phyloP scores from a whole-genome alignment of 1,284 basidiomycete species.

The Cutaneotrichosporon mucoides region DNA sequence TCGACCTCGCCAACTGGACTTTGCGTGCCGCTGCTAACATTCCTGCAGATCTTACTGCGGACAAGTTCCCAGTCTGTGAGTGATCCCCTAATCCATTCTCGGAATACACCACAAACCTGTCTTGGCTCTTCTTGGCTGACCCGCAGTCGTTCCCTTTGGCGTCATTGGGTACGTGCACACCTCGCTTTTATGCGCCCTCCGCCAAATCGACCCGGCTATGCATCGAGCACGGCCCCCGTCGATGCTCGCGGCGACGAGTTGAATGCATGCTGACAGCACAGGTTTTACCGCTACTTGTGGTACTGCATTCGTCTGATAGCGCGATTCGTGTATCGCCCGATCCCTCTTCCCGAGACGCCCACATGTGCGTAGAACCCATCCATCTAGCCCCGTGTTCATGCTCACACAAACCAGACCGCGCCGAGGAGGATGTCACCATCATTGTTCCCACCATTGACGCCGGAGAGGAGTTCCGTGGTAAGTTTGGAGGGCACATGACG shows the following conservation, averaged over 20 bases:
- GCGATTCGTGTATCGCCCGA: slow-evolving; percentile 69
- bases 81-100: slow-evolving; percentile 20
- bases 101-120: not conserved
- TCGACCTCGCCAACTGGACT: not conserved
- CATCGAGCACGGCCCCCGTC: too few relatives aligned
- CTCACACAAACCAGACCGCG: slow-evolving; percentile 37
- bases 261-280: slow-evolving; percentile 11
- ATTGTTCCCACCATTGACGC: slow-evolving; percentile 93
- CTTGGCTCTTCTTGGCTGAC: not conserved
- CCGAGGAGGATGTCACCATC: slow-evolving; percentile 86
- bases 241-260: not conserved
- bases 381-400: not conserved
- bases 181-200: too few relatives aligned
- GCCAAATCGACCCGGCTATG: not conserved
- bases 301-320: slow-evolving; percentile 76
- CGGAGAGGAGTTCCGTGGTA: slow-evolving; percentile 78
- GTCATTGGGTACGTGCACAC: slow-evolving; percentile 18
- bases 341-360: slow-evolving; percentile 78
- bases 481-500: slow-evolving; percentile 9
- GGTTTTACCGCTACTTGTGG: slow-evolving; percentile 79
- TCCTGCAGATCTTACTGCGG: slow-evolving; percentile 62
- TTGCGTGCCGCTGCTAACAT: slow-evolving; percentile 4
- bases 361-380: slow-evolving; percentile 59
- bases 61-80: slow-evolving; percentile 73
- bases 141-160: slow-evolving; percentile 21